These are phyloP conservation scores for Thelephora terrestris DNA, from an alignment of 1,284 basidiomycete genomes.

Conservation along the genomic window DNA sequence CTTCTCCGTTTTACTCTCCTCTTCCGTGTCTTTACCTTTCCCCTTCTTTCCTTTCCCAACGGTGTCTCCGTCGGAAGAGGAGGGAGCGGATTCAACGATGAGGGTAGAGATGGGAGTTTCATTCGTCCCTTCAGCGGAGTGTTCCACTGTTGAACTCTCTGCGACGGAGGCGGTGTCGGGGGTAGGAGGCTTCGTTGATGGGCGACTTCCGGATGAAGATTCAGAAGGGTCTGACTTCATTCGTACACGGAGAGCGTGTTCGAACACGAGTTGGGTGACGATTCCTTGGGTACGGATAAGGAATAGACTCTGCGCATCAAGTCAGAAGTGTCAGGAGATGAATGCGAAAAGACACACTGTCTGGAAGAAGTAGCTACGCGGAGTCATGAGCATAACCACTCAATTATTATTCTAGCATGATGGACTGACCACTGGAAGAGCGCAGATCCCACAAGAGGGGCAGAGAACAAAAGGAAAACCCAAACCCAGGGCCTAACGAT, in stretches of 20 bases:
- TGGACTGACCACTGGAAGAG: conserved; percentile 39
- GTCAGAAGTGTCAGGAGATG: background rate
- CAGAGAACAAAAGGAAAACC: conserved; percentile 51
- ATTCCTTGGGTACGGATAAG: conserved; percentile 37
- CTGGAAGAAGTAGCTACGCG: background rate
- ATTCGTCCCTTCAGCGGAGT: conserved; percentile 6
- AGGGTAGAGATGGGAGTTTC: conserved; percentile 10
- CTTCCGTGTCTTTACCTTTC: conserved; percentile 3
- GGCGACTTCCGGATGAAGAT: conserved; percentile 1
- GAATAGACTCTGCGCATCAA: conserved; percentile 17
- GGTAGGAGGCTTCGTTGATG: conserved; percentile 13
- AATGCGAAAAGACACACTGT: background rate
- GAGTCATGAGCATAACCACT: background rate
- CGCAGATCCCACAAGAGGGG: conserved; percentile 34
- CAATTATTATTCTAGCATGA: background rate
- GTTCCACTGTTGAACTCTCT: background rate
- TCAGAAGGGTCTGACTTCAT: conserved; percentile 27
- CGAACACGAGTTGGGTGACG: conserved; percentile 47
- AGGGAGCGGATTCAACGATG: background rate
- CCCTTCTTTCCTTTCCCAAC: conserved; percentile 14
- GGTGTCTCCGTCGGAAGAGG: conserved; percentile 1
- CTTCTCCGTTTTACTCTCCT: conserved; percentile 11
- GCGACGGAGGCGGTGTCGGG: conserved; percentile 19
- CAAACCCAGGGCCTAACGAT: conserved; percentile 46
- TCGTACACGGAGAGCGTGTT: conserved; percentile 45